phyloP scores from a whole-genome alignment of 2,329 filamentous ascomycete species.

The Aspergillus spinulosporus region DNA sequence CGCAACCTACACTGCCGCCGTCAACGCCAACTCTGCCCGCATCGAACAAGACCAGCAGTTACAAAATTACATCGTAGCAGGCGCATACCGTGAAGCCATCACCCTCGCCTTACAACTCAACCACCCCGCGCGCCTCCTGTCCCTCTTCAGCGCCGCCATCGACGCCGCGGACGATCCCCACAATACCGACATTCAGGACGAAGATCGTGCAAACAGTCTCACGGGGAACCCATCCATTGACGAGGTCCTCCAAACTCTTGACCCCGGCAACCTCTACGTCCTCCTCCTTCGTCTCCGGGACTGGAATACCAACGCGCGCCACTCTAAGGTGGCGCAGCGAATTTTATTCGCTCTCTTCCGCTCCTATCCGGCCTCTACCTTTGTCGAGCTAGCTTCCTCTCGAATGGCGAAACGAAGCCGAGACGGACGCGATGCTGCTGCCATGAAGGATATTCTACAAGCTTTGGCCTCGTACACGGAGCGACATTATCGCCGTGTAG shows the following conservation, averaged over 20 bases:
- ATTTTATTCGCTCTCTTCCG: slow-evolving; percentile 78
- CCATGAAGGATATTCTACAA: slow-evolving; percentile 79
- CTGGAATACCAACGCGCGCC: slow-evolving; percentile 96
- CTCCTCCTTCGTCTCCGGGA: slow-evolving; percentile 81
- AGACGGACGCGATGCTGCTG: slow-evolving; percentile 50
- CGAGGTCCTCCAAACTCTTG: slow-evolving; percentile 74
- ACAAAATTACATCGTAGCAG: slow-evolving; percentile 85
- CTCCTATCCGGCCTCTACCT: slow-evolving; percentile 74
- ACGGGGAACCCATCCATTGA: slow-evolving; percentile 65
- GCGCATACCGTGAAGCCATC: slow-evolving; percentile 90
- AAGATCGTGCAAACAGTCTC: slow-evolving; percentile 36
- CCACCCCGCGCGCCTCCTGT: slow-evolving; percentile 83
- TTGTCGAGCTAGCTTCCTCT: slow-evolving; percentile 65
- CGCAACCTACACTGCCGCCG: slow-evolving; percentile 72
- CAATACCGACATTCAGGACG: slow-evolving; percentile 35
- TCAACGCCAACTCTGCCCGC: slow-evolving; percentile 71
- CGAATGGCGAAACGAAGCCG: slow-evolving; percentile 32
- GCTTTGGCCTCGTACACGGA: slow-evolving; percentile 90
- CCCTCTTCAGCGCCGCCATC: slow-evolving; percentile 78
- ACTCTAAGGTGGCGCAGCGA: slow-evolving; percentile 79
- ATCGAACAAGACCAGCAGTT: slow-evolving; percentile 94
- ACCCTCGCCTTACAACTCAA: slow-evolving; percentile 89
- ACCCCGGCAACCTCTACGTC: slow-evolving; percentile 80
- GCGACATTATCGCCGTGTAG: slow-evolving; percentile 83
- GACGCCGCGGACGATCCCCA: slow-evolving; percentile 65